phyloP scores from a whole-genome alignment of 2,329 filamentous ascomycete species.

The Aspergillus neotritici region DNA sequence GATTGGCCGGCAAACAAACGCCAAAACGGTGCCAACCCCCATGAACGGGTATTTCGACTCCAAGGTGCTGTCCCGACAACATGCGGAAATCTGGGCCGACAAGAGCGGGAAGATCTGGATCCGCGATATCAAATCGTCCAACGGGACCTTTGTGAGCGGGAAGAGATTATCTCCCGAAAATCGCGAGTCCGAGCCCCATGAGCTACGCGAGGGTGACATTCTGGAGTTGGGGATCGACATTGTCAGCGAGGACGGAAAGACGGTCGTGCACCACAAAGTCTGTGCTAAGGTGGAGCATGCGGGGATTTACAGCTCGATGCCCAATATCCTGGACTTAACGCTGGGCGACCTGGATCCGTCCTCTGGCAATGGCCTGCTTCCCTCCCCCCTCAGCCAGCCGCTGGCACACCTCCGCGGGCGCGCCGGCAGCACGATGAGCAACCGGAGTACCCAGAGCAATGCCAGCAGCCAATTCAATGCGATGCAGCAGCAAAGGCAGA shows the following conservation, averaged over 20 bases:
- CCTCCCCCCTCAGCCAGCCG: constrained; percentile 61
- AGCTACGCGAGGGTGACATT: constrained; percentile 84
- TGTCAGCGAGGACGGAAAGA: constrained; percentile 97
- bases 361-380: constrained; percentile 66
- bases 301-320: constrained; percentile 66
- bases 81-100: constrained; percentile 91
- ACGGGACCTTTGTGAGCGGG: constrained; percentile 96
- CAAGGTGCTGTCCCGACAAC: constrained; percentile 91
- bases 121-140: constrained; percentile 95
- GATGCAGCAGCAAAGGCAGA: constrained; percentile 66
- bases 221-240: constrained; percentile 97
- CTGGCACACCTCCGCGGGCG: constrained; percentile 63
- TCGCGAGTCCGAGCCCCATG: constrained; percentile 90
- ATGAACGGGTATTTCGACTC: constrained; percentile 96
- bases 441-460: constrained; percentile 52
- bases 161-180: constrained; percentile 87
- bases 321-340: constrained; percentile 78
- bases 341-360: constrained; percentile 84
- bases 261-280: constrained; percentile 96
- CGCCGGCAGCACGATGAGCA: constrained; percentile 62
- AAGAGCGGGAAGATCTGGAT: constrained; percentile 87
- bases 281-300: constrained; percentile 95
- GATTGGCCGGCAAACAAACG: constrained; percentile 94
- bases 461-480: constrained; percentile 50
- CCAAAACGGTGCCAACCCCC: constrained; percentile 86